These are phyloP conservation scores for Colletotrichum kahawae DNA, from an alignment of 2,329 filamentous ascomycete genomes.

Conservation along the genomic window DNA sequence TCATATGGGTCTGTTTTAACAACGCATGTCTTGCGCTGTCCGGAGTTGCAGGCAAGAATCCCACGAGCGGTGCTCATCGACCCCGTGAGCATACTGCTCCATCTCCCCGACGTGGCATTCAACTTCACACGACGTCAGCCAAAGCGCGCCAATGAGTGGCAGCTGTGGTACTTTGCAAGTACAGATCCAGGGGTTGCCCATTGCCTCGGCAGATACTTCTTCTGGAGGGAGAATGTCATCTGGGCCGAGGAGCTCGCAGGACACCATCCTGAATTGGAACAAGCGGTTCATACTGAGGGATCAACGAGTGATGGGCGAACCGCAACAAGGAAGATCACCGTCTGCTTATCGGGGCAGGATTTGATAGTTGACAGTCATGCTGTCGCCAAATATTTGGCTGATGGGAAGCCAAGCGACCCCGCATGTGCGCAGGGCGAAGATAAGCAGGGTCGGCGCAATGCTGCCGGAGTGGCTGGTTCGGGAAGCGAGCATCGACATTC, in stretches of 20 bases:
- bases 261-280: not conserved
- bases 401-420: conserved; percentile 17
- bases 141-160: conserved; percentile 68
- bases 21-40: conserved; percentile 63
- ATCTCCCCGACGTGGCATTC: conserved; percentile 73
- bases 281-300: not conserved
- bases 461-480: not conserved
- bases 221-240: conserved; percentile 73
- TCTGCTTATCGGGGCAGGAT: conserved; percentile 64
- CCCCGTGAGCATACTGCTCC: conserved; percentile 70
- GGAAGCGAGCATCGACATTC: not conserved
- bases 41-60: conserved; percentile 54
- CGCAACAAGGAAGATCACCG: conserved; percentile 50
- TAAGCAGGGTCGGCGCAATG: not conserved
- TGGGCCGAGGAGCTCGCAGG: conserved; percentile 69
- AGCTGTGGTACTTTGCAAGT: conserved; percentile 73
- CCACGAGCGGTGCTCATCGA: conserved; percentile 55
- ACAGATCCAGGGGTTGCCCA: conserved; percentile 71
- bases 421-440: conserved; percentile 22
- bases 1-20: conserved; percentile 66
- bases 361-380: conserved; percentile 67
- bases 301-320: conserved; percentile 20
- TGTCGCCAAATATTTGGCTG: conserved; percentile 60
- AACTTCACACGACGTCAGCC: conserved; percentile 68
- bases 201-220: conserved; percentile 69